Evolutionary conservation across 345 rosid species (phyloP).

Genomic region (Adansonia digitata): DNA sequence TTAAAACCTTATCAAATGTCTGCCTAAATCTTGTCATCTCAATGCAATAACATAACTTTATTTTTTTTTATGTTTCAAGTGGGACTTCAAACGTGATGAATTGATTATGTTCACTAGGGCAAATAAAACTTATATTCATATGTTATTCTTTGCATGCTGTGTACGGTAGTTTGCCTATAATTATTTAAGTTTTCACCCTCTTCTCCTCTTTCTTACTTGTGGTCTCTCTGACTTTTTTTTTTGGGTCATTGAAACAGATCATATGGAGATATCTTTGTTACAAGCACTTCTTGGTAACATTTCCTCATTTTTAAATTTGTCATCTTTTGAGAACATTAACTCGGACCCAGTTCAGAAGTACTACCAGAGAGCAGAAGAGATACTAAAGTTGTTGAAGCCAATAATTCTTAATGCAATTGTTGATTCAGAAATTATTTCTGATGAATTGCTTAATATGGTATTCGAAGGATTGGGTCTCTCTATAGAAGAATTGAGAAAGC

Average conservation of each 20-base stretch:
- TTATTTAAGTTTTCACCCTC: not conserved
- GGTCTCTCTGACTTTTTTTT: slow-evolving; percentile 2
- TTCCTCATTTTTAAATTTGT: slow-evolving; percentile 56
- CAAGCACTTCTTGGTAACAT: slow-evolving; percentile 58
- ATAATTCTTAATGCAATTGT: slow-evolving; percentile 51
- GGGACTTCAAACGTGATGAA: not conserved
- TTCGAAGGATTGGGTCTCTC: slow-evolving; percentile 63
- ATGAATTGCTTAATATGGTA: slow-evolving; percentile 48
- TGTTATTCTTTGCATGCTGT: slow-evolving; percentile 1
- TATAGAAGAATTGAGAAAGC: slow-evolving; percentile 61
- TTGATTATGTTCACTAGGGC: not conserved
- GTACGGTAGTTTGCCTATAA: not conserved
- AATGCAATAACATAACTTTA: not conserved
- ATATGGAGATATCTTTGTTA: slow-evolving; percentile 72
- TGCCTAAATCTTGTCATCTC: not conserved
- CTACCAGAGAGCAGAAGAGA: slow-evolving; percentile 69
- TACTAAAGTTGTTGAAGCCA: slow-evolving; percentile 71
- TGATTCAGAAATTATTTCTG: slow-evolving; percentile 54
- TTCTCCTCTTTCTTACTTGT: not conserved
- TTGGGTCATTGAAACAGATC: slow-evolving; percentile 39
- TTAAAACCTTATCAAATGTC: not conserved
- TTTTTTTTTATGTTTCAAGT: not conserved
- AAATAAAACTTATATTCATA: not conserved
- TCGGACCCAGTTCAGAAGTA: slow-evolving; percentile 64
- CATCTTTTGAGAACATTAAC: slow-evolving; percentile 51